phyloP scores from a whole-genome alignment of 1,139 yeast species.

The Taphrina sp. region DNA sequence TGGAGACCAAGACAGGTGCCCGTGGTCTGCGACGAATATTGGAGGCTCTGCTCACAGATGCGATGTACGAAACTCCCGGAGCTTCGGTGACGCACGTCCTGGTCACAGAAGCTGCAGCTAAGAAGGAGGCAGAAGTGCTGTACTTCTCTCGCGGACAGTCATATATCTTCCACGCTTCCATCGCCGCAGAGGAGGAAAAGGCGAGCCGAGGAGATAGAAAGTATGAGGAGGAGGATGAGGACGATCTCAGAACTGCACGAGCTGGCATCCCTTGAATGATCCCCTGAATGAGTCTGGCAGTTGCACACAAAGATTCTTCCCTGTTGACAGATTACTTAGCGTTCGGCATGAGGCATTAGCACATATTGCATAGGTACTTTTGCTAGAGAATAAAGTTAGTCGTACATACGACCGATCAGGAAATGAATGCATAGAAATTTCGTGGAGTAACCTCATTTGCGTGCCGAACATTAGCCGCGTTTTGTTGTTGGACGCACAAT shows the following conservation, averaged over 20 bases:
- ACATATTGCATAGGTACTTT: no score
- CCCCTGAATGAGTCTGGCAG: no score
- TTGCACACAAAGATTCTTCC: no score
- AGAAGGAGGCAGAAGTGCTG: conserved; percentile 7
- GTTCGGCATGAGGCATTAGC: no score
- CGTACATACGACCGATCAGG: no score
- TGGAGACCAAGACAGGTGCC: conserved; percentile 56
- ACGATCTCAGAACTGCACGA: background rate
- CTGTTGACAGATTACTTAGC: no score
- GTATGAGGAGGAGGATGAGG: conserved; percentile 5
- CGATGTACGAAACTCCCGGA: conserved; percentile 57
- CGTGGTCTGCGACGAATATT: conserved; percentile 55
- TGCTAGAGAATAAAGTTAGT: no score
- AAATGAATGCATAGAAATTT: no score
- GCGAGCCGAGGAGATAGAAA: background rate
- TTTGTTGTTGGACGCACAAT: no score
- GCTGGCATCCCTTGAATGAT: conserved; percentile 16
- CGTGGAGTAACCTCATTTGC: no score
- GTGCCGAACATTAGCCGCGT: no score
- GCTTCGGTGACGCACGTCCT: conserved; percentile 50
- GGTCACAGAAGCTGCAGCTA: conserved; percentile 24
- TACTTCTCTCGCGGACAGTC: conserved; percentile 23
- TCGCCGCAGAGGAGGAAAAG: conserved; percentile 16
- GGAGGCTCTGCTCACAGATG: conserved; percentile 52
- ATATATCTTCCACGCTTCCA: conserved; percentile 13